A percentile compares a stretch with the other conserved stretches of the same genome.
Evolutionary conservation across 129 eudicot genomes (phyloP).

Genomic region (Mikania micrantha): DNA sequence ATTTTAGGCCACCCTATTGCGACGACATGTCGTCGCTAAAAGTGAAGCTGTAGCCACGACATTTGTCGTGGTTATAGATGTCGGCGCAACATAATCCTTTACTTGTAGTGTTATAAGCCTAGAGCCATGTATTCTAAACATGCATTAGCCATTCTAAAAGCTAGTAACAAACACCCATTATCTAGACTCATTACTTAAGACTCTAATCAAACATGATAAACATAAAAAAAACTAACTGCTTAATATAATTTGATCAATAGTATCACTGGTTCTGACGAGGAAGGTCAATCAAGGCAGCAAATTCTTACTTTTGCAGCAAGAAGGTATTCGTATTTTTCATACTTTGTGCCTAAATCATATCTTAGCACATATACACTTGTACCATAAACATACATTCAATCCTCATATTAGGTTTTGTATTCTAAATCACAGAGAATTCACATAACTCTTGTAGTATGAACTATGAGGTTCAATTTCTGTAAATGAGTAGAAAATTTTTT

Average conservation of each 20-base stretch:
- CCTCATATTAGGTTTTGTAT: not conserved
- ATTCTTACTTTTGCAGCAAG: conserved; percentile 80
- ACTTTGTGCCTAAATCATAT: not conserved
- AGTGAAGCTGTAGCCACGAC: no score
- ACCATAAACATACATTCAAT: not conserved
- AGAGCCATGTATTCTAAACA: no score
- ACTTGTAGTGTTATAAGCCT: no score
- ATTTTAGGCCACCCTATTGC: no score
- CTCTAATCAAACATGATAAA: no score
- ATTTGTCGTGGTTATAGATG: no score
- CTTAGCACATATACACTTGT: not conserved
- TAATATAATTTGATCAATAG: conserved; percentile 76
- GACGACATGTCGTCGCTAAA: no score
- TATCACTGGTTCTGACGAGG: conserved; percentile 79
- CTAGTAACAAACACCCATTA: no score
- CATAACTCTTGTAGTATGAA: conserved; percentile 11
- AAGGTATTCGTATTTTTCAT: conserved; percentile 40
- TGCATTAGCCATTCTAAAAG: no score
- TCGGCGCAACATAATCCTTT: no score
- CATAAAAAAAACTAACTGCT: no score
- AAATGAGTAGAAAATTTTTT: not conserved
- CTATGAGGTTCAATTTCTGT: not conserved
- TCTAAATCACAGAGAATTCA: not conserved
- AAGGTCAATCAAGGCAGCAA: conserved; percentile 85
- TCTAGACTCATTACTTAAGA: no score